Conservation (phyloP, 192 early-diverging fungal genomes). For the Backusella australiensis region DNA sequence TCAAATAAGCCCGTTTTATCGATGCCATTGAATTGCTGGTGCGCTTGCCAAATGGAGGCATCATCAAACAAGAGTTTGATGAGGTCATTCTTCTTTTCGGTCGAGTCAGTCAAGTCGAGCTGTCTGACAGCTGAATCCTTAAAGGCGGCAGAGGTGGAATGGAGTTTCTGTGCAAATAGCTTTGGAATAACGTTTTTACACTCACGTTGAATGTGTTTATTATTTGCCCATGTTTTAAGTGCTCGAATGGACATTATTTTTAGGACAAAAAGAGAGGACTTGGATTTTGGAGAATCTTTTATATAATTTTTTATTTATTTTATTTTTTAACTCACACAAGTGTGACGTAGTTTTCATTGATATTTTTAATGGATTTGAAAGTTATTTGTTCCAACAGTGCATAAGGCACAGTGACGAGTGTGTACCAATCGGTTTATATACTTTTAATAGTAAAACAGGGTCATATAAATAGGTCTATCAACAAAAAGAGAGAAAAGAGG, state of each 20-base stretch:
- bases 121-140: background rate
- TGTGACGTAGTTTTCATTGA: background rate
- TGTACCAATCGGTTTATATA: no score
- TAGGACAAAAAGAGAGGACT: background rate
- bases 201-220: background rate
- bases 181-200: background rate
- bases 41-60: slow-evolving; percentile 22
- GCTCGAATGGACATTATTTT: background rate
- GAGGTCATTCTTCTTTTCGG: slow-evolving; percentile 9
- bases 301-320: no score
- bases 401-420: no score
- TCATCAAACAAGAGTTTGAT: slow-evolving; percentile 34
- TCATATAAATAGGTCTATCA: no score
- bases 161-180: background rate
- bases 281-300: background rate
- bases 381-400: no score
- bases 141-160: background rate
- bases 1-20: slow-evolving; percentile 35
- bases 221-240: background rate
- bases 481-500: no score
- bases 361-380: no score
- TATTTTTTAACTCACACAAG: background rate
- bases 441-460: no score
- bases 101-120: background rate
- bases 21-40: slow-evolving; percentile 3